Evolutionary conservation across 2,329 filamentous ascomycete genomes (phyloP), one percentile per base, ranked within the genome.

Genomic region (Sporothrix pallida): DNA sequence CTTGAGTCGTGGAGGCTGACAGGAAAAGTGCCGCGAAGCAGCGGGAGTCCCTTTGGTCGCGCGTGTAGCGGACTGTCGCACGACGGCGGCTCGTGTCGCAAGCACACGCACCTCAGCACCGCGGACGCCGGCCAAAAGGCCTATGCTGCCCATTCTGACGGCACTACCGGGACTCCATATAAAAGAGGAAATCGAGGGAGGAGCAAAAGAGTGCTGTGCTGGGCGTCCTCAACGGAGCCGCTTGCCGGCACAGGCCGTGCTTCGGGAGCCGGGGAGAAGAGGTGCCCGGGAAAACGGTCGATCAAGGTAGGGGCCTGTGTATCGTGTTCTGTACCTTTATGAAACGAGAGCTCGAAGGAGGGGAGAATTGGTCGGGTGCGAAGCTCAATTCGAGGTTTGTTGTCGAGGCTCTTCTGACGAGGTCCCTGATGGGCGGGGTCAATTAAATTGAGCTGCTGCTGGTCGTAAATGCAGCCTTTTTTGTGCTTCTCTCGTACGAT

Each of bases 121-220:
- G 23, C 48, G 20, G 23, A 13, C 52, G 48, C 60, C 71, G 37
- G 13, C 46, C n/a, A 50, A 42, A 20, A 44, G 31, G 70, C 46
- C 60, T 23, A 65, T 54, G 46, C 70, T 46, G 50, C 58, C 44
- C 26, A 63, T 71, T 52, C 31, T 46, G 13, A 13, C 52, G 52
- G 31, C 42, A 44, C 44, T 63, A 71, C 23, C 56, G 31, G 60
- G 37, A 52, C 12, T 50, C 62, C 71, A 72, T 72, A 52, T 26
- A 68, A 44, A 13, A 20, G 8, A 12, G 31, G 9, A 37, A 37
- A 37, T 37, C 31, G 46, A n/a, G 23, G 20, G 10, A 6, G 62
- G 7, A 6, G 42, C 12, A 37, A 37, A 37, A 37, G 31, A 6
- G n/a, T 48, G 62, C n/a, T 48, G n/a, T 46, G 42, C 12, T 31